Conservation (phyloP, 805 yeast species). For the Metschnikowia similis region DNA sequence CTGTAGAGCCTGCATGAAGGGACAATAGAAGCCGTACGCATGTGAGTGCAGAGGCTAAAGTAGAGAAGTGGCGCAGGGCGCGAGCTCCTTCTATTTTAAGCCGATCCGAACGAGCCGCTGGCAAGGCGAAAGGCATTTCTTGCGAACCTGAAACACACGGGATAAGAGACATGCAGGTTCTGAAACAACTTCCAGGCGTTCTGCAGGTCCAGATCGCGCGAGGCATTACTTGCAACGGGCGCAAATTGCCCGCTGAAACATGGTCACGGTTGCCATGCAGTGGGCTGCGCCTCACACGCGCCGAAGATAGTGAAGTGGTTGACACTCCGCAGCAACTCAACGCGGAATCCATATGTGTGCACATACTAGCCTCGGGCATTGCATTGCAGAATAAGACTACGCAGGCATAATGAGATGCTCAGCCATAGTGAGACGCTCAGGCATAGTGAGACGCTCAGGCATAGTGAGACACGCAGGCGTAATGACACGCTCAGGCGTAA, state of each 20-base stretch:
- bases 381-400: background rate
- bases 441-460: no score
- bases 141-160: background rate
- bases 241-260: background rate
- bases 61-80: background rate
- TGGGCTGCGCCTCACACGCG: conserved; percentile 1
- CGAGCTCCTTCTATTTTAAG: background rate
- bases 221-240: background rate
- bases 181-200: background rate
- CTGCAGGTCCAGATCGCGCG: no score
- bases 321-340: background rate
- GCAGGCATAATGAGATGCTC: background rate
- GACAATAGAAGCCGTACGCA: background rate
- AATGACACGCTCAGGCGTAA: background rate
- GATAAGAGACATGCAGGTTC: no score
- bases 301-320: background rate
- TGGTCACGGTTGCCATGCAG: conserved; percentile 1
- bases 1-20: background rate
- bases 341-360: background rate
- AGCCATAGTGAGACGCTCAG: no score
- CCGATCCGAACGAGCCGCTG: background rate
- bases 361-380: background rate
- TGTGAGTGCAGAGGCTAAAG: background rate
- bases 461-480: background rate
- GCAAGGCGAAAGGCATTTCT: no score